Evolutionary conservation across 176 grass and related monocot species (phyloP).

Genomic region (Tillandsia leiboldiana): DNA sequence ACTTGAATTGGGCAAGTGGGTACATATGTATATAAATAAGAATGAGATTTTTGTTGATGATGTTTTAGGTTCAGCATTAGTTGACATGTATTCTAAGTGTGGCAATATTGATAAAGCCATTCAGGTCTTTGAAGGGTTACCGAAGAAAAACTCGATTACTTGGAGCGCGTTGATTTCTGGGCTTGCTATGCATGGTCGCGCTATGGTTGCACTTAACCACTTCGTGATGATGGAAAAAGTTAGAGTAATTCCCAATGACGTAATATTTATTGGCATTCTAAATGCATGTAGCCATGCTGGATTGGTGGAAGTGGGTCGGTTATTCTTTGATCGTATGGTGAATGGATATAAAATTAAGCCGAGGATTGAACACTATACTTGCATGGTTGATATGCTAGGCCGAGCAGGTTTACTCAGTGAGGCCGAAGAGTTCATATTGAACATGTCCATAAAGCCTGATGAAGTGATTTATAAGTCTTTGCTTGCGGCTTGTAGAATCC

Average conservation of each 20-base stretch:
- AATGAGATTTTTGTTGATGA: conserved; percentile 14
- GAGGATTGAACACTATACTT: conserved; percentile 15
- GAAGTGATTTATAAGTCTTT: conserved; percentile 17
- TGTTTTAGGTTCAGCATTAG: conserved; percentile 16
- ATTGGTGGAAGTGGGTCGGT: conserved; percentile 14
- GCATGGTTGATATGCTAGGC: conserved; percentile 17
- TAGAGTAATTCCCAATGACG: conserved; percentile 4
- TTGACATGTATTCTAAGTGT: conserved; percentile 22
- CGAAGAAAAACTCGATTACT: conserved; percentile 10
- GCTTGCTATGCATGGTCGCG: conserved; percentile 13
- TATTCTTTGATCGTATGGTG: conserved; percentile 4
- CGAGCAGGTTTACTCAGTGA: conserved; percentile 14
- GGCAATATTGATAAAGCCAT: conserved; percentile 14
- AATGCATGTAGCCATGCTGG: conserved; percentile 22
- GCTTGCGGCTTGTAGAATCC: conserved; percentile 12
- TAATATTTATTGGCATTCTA: conserved; percentile 13
- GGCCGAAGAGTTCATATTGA: conserved; percentile 2
- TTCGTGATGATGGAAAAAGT: conserved; percentile 16
- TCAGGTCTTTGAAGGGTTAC: conserved; percentile 18
- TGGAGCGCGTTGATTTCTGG: conserved; percentile 16
- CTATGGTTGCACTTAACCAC: conserved; percentile 5
- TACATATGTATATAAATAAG: conserved; percentile 17
- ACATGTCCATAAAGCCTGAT: conserved; percentile 19
- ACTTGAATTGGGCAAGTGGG: conserved; percentile 22
- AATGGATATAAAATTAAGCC: neutral